Evolutionary conservation across 2,329 filamentous ascomycete species (phyloP), one percentile per base, ranked within the genome.

Genomic region (Escovopsis sp.): DNA sequence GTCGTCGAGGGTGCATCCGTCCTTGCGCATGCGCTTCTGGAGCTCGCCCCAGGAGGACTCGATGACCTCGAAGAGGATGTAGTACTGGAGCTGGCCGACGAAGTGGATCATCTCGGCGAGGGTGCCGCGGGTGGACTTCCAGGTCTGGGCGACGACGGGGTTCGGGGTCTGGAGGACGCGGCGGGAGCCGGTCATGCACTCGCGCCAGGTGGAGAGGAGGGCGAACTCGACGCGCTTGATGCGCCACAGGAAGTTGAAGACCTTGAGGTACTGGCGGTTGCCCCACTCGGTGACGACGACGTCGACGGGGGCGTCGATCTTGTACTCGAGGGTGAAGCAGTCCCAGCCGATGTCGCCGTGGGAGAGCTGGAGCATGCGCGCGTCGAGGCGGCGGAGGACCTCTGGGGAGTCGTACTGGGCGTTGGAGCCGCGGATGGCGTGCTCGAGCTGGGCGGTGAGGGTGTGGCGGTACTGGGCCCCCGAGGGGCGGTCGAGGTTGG

Each of bases 21-120:
- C 85, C 57, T 84, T 86, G 42, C 74, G 77, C 47, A 96, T 81
- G 29, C 83, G 81, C 25, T 76, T 74, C 59, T 95, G 84, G 2
- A 98, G 72, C 55, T 89, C 82, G 47, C 84, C 84, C 93, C 91
- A 98, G 39, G 85, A 91, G 31, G 84, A 82, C 60, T 98, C 91
- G 51, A 98, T 96, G 51, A 98, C 91, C 61, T 98, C 91, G 55
- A 96, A 98, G 9, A 98, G 71, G 51, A 98, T 95, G 60, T 98
- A 98, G 65, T 96, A 95, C 61, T 98, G 91, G 12, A 98, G 72
- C 62, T 98, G 91, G 48, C 86, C 86, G 54, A 96, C 81, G 56
- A 98, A 96, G 59, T 98, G 93, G 13, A 96, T 85, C 91, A 98
- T 98, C 61, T 98, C 93, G 11, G 89, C 88, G 32, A 96, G 78